A percentile compares a stretch with the other conserved stretches of the same genome.
Conservation (phyloP, 2,329 filamentous ascomycete species). For the Alternaria longipes region DNA sequence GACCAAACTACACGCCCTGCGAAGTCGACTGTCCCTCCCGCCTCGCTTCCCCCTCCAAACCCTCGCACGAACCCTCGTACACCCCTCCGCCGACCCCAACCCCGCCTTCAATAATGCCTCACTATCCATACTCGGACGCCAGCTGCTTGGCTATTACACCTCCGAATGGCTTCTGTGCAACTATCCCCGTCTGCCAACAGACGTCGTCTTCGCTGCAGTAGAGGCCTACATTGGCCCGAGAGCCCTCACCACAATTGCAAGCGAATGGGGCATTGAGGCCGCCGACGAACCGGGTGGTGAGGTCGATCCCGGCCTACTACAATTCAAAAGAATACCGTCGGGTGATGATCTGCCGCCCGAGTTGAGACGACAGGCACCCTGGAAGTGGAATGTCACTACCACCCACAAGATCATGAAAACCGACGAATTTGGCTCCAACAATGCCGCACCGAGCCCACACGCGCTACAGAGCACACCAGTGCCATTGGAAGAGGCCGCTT, state of each 20-base stretch:
- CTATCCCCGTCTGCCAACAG: constrained; percentile 89
- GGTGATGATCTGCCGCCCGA: constrained; percentile 38
- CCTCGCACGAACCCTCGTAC: constrained; percentile 84
- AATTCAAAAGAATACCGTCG: constrained; percentile 68
- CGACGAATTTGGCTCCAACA: constrained; percentile 82
- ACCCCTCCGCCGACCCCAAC: constrained; percentile 82
- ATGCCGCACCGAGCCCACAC: constrained; percentile 39
- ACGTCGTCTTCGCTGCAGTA: constrained; percentile 86
- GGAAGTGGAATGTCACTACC: constrained; percentile 50
- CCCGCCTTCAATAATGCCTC: constrained; percentile 87
- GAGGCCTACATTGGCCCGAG: constrained; percentile 82
- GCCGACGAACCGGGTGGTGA: constrained; percentile 89
- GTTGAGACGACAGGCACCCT: constrained; percentile 39
- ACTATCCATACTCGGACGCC: constrained; percentile 80
- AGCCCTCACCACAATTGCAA: constrained; percentile 75
- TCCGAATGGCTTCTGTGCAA: constrained; percentile 87
- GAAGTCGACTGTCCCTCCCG: constrained; percentile 85
- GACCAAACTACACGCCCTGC: constrained; percentile 89
- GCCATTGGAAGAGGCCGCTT: constrained; percentile 68
- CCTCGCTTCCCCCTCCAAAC: constrained; percentile 84
- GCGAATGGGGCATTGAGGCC: constrained; percentile 90
- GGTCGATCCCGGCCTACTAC: constrained; percentile 89
- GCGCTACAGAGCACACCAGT: constrained; percentile 33
- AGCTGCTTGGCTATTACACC: constrained; percentile 87
- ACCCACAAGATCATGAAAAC: constrained; percentile 82